phyloP scores from a whole-genome alignment of 306 rosid genomes.

The Casuarina glauca region DNA sequence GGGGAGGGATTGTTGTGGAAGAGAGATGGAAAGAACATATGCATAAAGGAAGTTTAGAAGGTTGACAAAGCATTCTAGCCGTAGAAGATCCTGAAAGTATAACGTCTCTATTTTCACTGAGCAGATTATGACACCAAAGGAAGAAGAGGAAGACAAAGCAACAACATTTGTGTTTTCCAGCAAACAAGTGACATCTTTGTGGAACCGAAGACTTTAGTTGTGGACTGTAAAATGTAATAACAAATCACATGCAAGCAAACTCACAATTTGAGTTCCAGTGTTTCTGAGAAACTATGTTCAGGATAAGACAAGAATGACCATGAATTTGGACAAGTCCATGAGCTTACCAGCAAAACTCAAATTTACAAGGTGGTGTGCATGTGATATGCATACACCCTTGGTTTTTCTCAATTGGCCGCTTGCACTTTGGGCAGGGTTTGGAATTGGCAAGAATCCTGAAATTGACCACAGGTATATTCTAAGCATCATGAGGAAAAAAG shows the following conservation, averaged over 20 bases:
- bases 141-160: background rate
- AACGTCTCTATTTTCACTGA: background rate
- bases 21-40: background rate
- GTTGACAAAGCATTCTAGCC: background rate
- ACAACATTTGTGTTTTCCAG: slow-evolving; percentile 6
- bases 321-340: slow-evolving; percentile 3
- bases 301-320: background rate
- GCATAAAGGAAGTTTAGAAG: background rate
- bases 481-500: background rate
- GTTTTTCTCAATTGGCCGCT: slow-evolving; percentile 87
- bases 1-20: no score
- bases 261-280: background rate
- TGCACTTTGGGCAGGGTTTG: slow-evolving; percentile 92
- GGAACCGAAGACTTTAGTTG: background rate
- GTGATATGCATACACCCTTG: slow-evolving; percentile 97
- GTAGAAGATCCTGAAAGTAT: slow-evolving; percentile 3
- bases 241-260: background rate
- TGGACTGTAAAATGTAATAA: no score
- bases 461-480: slow-evolving; percentile 18
- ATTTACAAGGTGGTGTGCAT: slow-evolving; percentile 88
- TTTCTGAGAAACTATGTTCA: background rate
- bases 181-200: background rate
- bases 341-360: slow-evolving; percentile 87
- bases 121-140: background rate
- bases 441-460: slow-evolving; percentile 76